Evolutionary conservation across 352 stramenopile species (phyloP), one percentile per base, ranked within the genome.

Genomic region (Pythium plurisporium): DNA sequence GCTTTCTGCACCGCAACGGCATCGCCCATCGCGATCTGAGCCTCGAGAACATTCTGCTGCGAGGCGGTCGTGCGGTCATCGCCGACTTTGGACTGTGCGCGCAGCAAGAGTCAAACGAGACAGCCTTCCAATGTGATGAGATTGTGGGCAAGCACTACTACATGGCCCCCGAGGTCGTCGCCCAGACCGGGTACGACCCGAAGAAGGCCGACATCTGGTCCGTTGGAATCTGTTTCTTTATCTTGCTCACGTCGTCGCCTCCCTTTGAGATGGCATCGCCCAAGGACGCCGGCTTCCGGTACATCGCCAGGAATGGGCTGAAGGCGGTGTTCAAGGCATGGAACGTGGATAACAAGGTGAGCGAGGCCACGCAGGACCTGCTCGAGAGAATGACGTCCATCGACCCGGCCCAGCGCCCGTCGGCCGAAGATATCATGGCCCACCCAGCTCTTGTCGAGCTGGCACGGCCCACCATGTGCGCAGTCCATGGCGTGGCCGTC

Each of bases 31-130:
- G 95, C 52, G 96, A 99, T 65, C 76, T 99, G 49, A 98, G 90
- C 26, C 72, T 99, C n/a, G 96, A 99, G 73, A 99, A 99, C 75
- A 92, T 99, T 36, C 70, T 99, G 26, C 75, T 98, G 22, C 71
- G 67, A 8, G 46, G 79, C 19, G 79, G 76, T 4, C 67, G 68
- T 5, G 78, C 78, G 0, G 74, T 89, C 23, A 84, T 89, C 57
- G 63, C 76, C 10, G 78, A 91, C 66, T 91, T 91, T 64, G 81
- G 78, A 1, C 64, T 91, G 9, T 91, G 74, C 44, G 79, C 66
- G 6, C 42, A 86, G 87, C 73, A 82, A 67, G 57, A 80, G 5
- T 34, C 62, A 55, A 29, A 75, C 67, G 56, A 73, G 70, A 54
- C 72, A 55, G 50, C 41, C 74, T 77, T 89, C 85, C 41, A 52